These are phyloP conservation scores for Chrysoporthe puriensis DNA, from an alignment of 2,329 filamentous ascomycete genomes.

Conservation along the genomic window DNA sequence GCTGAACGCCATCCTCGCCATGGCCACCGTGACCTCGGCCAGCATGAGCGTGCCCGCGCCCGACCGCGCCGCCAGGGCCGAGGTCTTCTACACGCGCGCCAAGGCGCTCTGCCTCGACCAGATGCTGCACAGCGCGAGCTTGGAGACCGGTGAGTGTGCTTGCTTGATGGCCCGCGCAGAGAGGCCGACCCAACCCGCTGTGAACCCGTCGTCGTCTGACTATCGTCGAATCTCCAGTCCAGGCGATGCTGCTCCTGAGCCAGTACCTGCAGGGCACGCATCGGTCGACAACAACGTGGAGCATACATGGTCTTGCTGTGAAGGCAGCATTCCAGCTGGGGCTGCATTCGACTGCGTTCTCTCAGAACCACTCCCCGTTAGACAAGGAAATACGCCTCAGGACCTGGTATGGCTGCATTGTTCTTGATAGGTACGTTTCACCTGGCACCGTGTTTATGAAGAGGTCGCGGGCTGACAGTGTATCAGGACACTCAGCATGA, in stretches of 20 bases:
- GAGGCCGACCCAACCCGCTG: too few relatives aligned
- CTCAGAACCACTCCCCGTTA: slow-evolving; percentile 41
- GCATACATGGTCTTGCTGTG: slow-evolving; percentile 55
- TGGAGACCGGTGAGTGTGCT: slow-evolving; percentile 45
- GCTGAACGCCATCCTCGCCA: slow-evolving; percentile 54
- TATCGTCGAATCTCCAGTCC: slow-evolving; percentile 39
- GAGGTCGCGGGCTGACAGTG: slow-evolving; percentile 1
- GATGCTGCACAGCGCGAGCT: slow-evolving; percentile 44
- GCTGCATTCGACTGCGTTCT: slow-evolving; percentile 48
- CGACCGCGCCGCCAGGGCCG: slow-evolving; percentile 44
- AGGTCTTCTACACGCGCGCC: slow-evolving; percentile 50
- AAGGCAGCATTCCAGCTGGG: slow-evolving; percentile 56
- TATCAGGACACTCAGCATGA: slow-evolving; percentile 51
- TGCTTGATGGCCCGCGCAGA: too few relatives aligned
- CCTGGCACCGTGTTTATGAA: not conserved
- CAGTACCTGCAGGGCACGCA: slow-evolving; percentile 60
- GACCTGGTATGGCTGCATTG: slow-evolving; percentile 53
- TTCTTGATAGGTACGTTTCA: slow-evolving; percentile 46
- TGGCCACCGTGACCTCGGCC: slow-evolving; percentile 45
- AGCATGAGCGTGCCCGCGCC: slow-evolving; percentile 36
- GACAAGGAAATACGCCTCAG: slow-evolving; percentile 52
- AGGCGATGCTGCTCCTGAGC: slow-evolving; percentile 52
- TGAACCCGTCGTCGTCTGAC: not conserved
- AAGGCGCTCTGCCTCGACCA: slow-evolving; percentile 47
- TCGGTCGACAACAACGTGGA: slow-evolving; percentile 57